Evolutionary conservation across 2,329 filamentous ascomycete genomes (phyloP).

Genomic region (Nemania sp.): DNA sequence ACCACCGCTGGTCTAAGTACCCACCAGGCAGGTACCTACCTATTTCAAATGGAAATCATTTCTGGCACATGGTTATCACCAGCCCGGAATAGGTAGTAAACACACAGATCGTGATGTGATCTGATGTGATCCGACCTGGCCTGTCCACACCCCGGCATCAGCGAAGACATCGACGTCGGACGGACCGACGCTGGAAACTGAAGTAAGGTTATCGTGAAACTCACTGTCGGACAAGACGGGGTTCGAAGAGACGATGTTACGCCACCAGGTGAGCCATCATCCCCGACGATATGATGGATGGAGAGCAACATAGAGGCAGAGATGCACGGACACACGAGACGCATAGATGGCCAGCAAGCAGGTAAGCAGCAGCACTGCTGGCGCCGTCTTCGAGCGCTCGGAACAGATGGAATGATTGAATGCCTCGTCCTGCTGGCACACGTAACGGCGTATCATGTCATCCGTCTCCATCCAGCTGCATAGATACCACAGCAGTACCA

Average conservation of each 20-base stretch:
- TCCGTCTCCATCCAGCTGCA: constrained; percentile 26
- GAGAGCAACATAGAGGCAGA: background rate
- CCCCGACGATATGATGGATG: background rate
- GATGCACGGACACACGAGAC: no score
- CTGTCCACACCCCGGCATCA: background rate
- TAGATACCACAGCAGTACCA: constrained; percentile 3
- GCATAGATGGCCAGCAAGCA: no score
- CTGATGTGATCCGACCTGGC: background rate
- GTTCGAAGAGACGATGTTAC: constrained; percentile 19
- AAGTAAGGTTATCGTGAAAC: constrained; percentile 15
- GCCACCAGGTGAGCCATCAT: constrained; percentile 23
- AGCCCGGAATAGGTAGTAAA: background rate
- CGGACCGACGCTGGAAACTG: background rate
- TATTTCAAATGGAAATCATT: background rate
- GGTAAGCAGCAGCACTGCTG: constrained; percentile 1
- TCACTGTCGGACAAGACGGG: constrained; percentile 19
- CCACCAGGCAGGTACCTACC: background rate
- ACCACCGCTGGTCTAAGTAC: background rate
- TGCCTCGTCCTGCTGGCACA: constrained; percentile 29
- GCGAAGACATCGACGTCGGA: background rate
- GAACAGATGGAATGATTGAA: constrained; percentile 5
- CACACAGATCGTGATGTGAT: background rate
- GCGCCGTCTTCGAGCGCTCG: background rate
- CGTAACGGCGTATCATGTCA: constrained; percentile 26
- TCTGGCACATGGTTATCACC: background rate